Base-by-base conservation (phyloP, 2,329 filamentous ascomycete species). In the Colletotrichum sidae region DNA sequence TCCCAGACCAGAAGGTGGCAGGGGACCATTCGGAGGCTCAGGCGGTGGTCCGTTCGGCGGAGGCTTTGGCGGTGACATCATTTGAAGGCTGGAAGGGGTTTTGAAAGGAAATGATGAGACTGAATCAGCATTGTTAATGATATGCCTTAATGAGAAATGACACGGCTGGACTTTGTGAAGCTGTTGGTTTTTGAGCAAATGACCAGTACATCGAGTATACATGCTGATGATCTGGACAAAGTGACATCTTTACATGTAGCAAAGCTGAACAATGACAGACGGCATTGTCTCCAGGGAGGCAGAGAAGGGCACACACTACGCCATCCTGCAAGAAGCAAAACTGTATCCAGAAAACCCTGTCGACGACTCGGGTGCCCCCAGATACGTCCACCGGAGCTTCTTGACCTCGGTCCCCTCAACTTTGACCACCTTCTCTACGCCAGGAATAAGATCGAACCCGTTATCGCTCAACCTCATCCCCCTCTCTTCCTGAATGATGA, bases 381-480 rank as follows among this genome's bases (percentile, higher is more conserved):
- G 53, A 35, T 70, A 69, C 6, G 65, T 70, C 65, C 67, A 70
- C 8, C 58, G 55, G 47, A 70, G 10, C 8, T 63, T 53, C 17
- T 63, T 56, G 4, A 58, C 52, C 8, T 63, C 39, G 37, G 35
- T 39, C 8, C 60, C 60, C 10, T 63, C n/a, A 6, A 45, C 55
- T 8, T 15, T 5, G 67, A 77, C 60, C 1, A 60, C 58, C n/a
- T 72, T 69, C 42, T 69, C 65, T 51, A 74, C 74, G 0, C 84
- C 84, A 0, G 87, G 87, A 10, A 89, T 75, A 9, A 89, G 17
- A 71, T 90, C 87, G 15, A 90, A 81, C 1, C 84, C 81, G 66
- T 89, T 89, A 69, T 89, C 86, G 39, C 82, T 85, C 58, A 87
- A 75, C 44, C 71, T 75, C 17, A 84, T 72, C 0, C 74, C 79